Evolutionary conservation across 371 early-diverging fungal genomes (phyloP), one percentile per base, ranked within the genome.

Genomic region (Caulochytrium protostelioides): DNA sequence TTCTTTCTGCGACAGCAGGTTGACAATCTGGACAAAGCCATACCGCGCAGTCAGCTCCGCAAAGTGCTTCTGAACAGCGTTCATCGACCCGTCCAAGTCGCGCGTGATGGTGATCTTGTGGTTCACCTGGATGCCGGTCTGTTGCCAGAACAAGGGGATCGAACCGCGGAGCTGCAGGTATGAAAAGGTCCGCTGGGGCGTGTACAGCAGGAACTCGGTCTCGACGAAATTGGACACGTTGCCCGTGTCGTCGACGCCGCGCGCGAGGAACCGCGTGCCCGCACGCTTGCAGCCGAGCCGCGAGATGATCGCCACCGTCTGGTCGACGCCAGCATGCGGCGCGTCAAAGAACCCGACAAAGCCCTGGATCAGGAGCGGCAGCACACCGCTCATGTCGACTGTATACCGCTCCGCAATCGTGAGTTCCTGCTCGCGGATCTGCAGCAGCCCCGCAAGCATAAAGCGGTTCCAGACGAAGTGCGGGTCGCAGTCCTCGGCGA

Each of bases 211-310:
- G n/a, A 56, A 57, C 49, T 83, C 83, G 0, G 76, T 74, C 75
- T 99, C 97, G 3, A 97, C 97, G 57, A 82, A 90, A 55, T 99
- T 99, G 12, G 97, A 86, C 6, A 84, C 89, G 52, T 89, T 65
- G 14, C 99, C 99, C 42, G 78, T 74, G 42, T 91, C 89, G 47
- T 98, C 85, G 17, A 92, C 72, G 6, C 99, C 99, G 35, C 99
- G 70, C 0, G 90, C 74, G 48, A 82, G 78, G 50, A 79, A 97
- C 32, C 99, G 72, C 22, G 94, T 87, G 1, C 86, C 86, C n/a
- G 89, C 84, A 33, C 94, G 72, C 50, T 79, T 74, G 48, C 83
- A 83, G 44, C 86, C 81, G 38, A 94, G 60, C 38, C 97, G 69
- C 15, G 92, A 91, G 24, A 97, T 72, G 17, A 97, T 55, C 2